These are phyloP conservation scores for Immersiporthe knoxdaviesiana DNA, from an alignment of 2,329 filamentous ascomycete species.

Conservation along the genomic window DNA sequence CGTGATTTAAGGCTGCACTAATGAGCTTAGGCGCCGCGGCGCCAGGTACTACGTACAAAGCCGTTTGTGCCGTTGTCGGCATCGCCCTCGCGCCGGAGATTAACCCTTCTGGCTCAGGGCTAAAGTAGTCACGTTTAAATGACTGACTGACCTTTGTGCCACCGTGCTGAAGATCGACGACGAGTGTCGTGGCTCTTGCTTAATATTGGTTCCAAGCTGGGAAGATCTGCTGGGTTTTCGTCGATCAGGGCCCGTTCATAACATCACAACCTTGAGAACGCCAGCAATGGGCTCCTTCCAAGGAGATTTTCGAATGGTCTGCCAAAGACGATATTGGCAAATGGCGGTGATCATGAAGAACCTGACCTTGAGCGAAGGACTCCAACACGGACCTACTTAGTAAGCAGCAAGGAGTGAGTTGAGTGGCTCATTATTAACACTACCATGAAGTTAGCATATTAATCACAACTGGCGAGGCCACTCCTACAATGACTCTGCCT, in stretches of 20 bases:
- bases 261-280: not conserved
- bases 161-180: too few species aligned
- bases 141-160: too few species aligned
- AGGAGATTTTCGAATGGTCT: not conserved
- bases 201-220: not conserved
- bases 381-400: too few species aligned
- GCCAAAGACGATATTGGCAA: not conserved
- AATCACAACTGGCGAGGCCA: not conserved
- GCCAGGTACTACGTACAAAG: not conserved
- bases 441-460: not conserved
- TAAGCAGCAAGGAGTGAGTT: not conserved
- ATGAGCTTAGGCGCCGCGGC: not conserved
- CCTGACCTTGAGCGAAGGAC: too few species aligned
- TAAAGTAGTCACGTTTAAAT: too few species aligned
- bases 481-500: not conserved
- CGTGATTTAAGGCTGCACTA: not conserved
- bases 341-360: not conserved
- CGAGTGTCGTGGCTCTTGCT: not conserved
- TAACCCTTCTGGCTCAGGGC: not conserved
- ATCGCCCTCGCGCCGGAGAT: not conserved
- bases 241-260: not conserved
- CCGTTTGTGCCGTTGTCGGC: not conserved
- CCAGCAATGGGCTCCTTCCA: not conserved
- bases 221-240: not conserved
- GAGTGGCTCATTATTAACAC: not conserved